Base-by-base conservation (phyloP, 148 eudicot species). In the Camellia sinensis region DNA sequence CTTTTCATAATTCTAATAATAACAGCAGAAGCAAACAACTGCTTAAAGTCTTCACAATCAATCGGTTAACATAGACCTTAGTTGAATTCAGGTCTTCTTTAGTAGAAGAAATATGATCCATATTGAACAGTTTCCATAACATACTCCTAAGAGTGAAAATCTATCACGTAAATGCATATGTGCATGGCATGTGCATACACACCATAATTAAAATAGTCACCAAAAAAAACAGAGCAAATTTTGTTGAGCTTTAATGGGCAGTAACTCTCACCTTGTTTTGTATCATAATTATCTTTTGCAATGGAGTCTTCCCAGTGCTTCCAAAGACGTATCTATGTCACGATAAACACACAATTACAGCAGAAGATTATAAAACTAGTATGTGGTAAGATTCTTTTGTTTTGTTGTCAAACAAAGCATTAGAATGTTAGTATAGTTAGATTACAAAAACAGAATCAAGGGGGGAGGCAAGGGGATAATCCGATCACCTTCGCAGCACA, bases 301-400 rank as follows among this genome's bases (percentile, higher is more conserved):
- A 91, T 76, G 41, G 87, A 71, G 74, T 85, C 89, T 76, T 94
- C 97, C 98, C 98, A 94, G 22, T 78, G 86, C 86, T 91, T 92
- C 98, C 97, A 94, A 86, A 88, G 91, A 6, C 89, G 90, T 69
- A 94, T 94, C 98, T 94, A 82, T 61, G 52, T 43, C 77, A 75
- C 18, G n/a, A 74, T 46, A 67, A 81, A 37, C 11, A 72, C 14
- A 44, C 64, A 78, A 14, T 37, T 21, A 77, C 9, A 62, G 2
- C 19, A 0, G 40, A 67, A 52, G 57, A 66, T 15, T n/a, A 73
- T 1, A 57, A 14, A 77, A 17, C 41, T 63, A 56, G 17, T 12
- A 59, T 9, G 12, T 22, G 11, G 5, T 18, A 75, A n/a, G 12
- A 29, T 29, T 29, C 0, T 29, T 29, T 0, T 29, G 1, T 29